Evolutionary conservation across 1,139 yeast species (phyloP), one percentile per base, ranked within the genome.

Genomic region (Scheffersomyces titani): DNA sequence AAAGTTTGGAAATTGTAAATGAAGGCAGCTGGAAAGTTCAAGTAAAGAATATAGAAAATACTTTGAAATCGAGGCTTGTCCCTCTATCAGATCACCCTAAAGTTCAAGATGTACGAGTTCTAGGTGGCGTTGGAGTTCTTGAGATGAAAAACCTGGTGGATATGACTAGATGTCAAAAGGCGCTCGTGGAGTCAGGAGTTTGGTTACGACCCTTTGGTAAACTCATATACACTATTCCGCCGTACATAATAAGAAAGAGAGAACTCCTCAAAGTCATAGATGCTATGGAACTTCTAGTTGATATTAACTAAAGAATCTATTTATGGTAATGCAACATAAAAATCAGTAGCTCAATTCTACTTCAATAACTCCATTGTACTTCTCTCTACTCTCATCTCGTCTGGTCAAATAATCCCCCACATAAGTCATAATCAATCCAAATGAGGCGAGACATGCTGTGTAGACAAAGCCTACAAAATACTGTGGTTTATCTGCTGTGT

Each of bases 401-500:
- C 20, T 49, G n/a, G 61, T 54, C 9, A 60, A 51, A 20, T 47
- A 22, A 57, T 58, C 55, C 0, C 64, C 65, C 18, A 62, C 47
- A 11, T 48, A 19, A 3, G 84, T 79, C 61, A 77, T 51, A 3
- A 76, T 50, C 40, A 81, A 61, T 0, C 87, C 87, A 36, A 80
- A 63, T 0, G 74, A 56, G 4, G 77, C 58, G 52, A 84, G 70
- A 52, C 75, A 71, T 0, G 86, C 81, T 7, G 82, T 83, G 62
- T 82, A 84, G 1, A 78, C 72, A 62, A 81, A 84, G 0, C 88
- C 88, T 54, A 76, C 71, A 57, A 65, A 71, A 67, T 83, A 84
- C 44, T 63, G 58, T 0, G 88, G 88, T 56, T 77, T 71, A 53
- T 80, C 82, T n/a, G 66, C 63, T n/a, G 86, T 78, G 60, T 78